Evolutionary conservation across 2,329 filamentous ascomycete genomes (phyloP), one percentile per base, ranked within the genome.

Genomic region (Balansia obtecta): DNA sequence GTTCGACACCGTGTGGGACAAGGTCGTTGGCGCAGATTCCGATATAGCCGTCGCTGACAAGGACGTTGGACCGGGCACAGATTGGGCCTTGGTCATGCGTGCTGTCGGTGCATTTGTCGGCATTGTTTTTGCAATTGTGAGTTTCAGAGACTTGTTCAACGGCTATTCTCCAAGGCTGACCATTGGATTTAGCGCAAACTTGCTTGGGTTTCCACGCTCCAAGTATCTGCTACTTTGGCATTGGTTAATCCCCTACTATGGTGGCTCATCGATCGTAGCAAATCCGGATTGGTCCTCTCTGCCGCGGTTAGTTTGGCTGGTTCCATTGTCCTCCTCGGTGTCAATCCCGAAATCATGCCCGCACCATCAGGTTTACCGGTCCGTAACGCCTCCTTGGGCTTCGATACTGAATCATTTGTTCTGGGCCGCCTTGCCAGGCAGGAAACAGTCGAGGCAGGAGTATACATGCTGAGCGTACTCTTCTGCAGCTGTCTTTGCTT

Each of bases 401-500:
- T 49, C 16, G 22, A 49, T 11, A n/a, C 27, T 13, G 46, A 51
- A 30, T 40, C 55, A 37, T 54, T 55, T 38, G 51, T 56, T 37
- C 53, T 75, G 55, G 80, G 71, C 56, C 79, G 76, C 44, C 71
- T 78, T 53, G 77, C 76, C 52, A 78, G 71, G 49, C 76, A 80
- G 48, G 79, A 87, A 58, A 80, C 72, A 7, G 65, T 89, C 1
- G 86, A 85, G 51, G 77, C 85, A 16, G 83, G 82, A 12, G 87
- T 89, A 4, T 98, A 93, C 91, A 85, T 95, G 61, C 75, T 91
- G 22, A 95, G 88, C 61, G 89, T 97, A 27, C 69, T 98, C 47
- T 98, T 96, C 64, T 96, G 93, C 68, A 94, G 88, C 61, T 89
- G 88, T 58, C 80, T 97, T 10, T 96, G 90, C 68, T 96, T 98